Percentiles rank a stretch among this genome's conserved stretches.
phyloP scores from a whole-genome alignment of 176 grass and related monocot species.

The Triticum monococcum region DNA sequence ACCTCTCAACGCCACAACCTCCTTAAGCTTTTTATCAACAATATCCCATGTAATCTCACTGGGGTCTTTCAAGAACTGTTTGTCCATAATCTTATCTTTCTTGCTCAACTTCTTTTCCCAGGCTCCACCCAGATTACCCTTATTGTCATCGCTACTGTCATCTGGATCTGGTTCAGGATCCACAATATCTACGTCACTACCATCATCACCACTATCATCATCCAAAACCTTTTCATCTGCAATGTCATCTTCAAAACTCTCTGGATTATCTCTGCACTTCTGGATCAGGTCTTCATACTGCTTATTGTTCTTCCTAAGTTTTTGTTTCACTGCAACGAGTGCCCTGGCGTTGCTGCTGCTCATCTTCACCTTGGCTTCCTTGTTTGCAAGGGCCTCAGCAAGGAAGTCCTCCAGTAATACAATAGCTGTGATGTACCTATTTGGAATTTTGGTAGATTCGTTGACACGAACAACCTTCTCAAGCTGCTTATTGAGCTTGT shows the following conservation, averaged over 20 bases:
- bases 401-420: slow-evolving; percentile 90
- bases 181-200: slow-evolving; percentile 50
- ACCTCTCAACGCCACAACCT: slow-evolving; percentile 84
- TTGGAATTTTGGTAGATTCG: slow-evolving; percentile 70
- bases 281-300: slow-evolving; percentile 74
- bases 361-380: slow-evolving; percentile 90
- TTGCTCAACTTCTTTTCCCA: slow-evolving; percentile 51
- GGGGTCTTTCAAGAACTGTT: slow-evolving; percentile 84
- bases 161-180: slow-evolving; percentile 61
- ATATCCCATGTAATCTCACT: slow-evolving; percentile 98
- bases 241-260: slow-evolving; percentile 57
- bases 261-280: slow-evolving; percentile 61
- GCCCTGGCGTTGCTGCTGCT: slow-evolving; percentile 84
- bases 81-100: slow-evolving; percentile 84
- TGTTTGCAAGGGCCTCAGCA: slow-evolving; percentile 69
- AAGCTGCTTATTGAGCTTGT: slow-evolving; percentile 97
- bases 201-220: slow-evolving; percentile 32
- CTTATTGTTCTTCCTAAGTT: slow-evolving; percentile 95
- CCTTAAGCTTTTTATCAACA: slow-evolving; percentile 91
- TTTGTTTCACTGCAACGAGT: slow-evolving; percentile 70
- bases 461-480: slow-evolving; percentile 91
- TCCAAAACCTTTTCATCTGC: slow-evolving; percentile 43
- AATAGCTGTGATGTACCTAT: slow-evolving; percentile 75
- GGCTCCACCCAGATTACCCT: slow-evolving; percentile 30
- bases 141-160: slow-evolving; percentile 27